These are phyloP conservation scores for Zygotorulaspora chibaensis DNA, from an alignment of 805 yeast genomes.

Conservation along the genomic window DNA sequence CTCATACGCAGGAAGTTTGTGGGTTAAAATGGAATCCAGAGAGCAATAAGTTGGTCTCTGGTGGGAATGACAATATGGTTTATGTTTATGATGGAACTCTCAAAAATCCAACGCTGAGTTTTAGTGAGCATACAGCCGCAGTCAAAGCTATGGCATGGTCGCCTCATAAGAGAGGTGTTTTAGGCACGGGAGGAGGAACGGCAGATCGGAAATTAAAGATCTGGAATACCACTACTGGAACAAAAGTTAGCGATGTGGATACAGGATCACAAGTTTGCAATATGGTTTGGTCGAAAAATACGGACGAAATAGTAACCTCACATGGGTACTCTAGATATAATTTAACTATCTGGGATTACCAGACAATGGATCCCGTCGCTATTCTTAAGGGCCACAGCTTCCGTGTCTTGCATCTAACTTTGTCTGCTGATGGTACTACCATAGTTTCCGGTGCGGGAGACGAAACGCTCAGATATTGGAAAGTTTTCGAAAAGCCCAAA, in stretches of 20 bases:
- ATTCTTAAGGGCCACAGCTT: constrained; percentile 92
- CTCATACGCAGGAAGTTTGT: constrained; percentile 92
- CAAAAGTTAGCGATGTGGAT: constrained; percentile 71
- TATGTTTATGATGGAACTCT: constrained; percentile 80
- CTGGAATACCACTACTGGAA: constrained; percentile 86
- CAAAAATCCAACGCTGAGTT: constrained; percentile 63
- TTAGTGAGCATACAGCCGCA: constrained; percentile 87
- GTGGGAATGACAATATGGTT: constrained; percentile 87
- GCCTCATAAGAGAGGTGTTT: constrained; percentile 89
- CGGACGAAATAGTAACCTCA: constrained; percentile 88
- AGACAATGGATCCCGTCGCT: constrained; percentile 86
- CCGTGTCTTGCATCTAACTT: constrained; percentile 80
- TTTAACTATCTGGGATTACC: constrained; percentile 90
- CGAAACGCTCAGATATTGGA: constrained; percentile 94
- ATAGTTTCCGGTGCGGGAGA: constrained; percentile 99
- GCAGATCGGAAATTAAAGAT: constrained; percentile 85
- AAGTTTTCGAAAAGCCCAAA: constrained; percentile 76
- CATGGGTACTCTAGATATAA: constrained; percentile 93
- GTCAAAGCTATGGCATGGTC: constrained; percentile 97
- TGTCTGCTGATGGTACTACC: constrained; percentile 95
- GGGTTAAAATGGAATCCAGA: constrained; percentile 92
- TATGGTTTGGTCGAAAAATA: constrained; percentile 85
- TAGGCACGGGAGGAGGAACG: constrained; percentile 97
- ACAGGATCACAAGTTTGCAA: constrained; percentile 97
- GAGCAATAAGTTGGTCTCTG: constrained; percentile 88